Evolutionary conservation across 2,329 filamentous ascomycete species (phyloP), one percentile per base, ranked within the genome.

Genomic region (Trichoderma pleuroti): DNA sequence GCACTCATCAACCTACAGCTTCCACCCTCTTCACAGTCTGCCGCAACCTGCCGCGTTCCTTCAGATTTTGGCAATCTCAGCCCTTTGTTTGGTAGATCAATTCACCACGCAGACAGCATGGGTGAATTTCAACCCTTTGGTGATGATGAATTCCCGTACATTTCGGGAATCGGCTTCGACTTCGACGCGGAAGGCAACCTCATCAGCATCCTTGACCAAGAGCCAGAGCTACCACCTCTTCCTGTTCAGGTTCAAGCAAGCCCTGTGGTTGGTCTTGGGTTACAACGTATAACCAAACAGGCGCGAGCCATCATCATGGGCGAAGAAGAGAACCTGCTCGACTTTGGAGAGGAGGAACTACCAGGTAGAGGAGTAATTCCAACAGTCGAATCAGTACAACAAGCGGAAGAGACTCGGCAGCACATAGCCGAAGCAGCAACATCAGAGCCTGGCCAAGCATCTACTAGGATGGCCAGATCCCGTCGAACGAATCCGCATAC

Each of bases 101-200:
- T 74, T 46, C 65, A 72, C 11, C 70, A 73, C 5, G 32, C 72
- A 26, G 73, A 76, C 26, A 63, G 64, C 10, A 74, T 76, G 68
- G 72, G 72, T 3, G 75, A 75, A 2, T 77, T 77, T 28, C 77
- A 79, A 32, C 78, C 79, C 2, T 80, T 84, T 21, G 79, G 74
- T 10, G 80, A 81, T 0, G 81, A 85, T 12, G 82, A 84, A 3
- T 75, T 83, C 30, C 79, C 78, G 10, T 75, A 77, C 6, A 74
- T 82, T 24, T 78, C 78, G 0, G 82, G 83, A 30, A 80, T 85
- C 73, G 83, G 82, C 3, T 79, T 88, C 30, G 81, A 83, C n/a
- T 84, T 88, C 66, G 86, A 87, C 72, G 82, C 78, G 28, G 77
- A 87, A 11, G 86, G 86, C 46, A 87, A 87, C 71, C 76, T 87